Evolutionary conservation across 1,139 yeast genomes (phyloP), one percentile per base, ranked within the genome.

Genomic region (Magnusiomyces suaveolens): DNA sequence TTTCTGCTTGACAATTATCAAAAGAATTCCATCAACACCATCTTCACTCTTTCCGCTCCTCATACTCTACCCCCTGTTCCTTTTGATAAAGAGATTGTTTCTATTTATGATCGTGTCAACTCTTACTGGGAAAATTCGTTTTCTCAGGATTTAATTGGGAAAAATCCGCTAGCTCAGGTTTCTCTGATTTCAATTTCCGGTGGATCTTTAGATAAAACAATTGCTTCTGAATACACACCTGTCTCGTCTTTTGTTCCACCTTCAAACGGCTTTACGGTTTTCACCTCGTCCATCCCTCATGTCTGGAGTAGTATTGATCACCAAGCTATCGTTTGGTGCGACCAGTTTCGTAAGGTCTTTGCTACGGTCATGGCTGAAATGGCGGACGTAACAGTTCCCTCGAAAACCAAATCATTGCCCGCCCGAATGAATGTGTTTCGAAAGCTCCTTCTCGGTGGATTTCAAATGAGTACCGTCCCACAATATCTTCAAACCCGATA

Each of bases 261-360:
- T 3, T 59, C 78, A 0, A 79, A 87, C 64, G 95, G 95, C 0
- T 83, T 87, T 60, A 82, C 90, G 0, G 84, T 84, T 0, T 84
- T 79, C 62, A 79, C 95, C 0, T 81, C 88, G 0, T 89, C 94
- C 0, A 84, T 87, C n/a, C 92, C 92, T 0, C 77, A 76, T 8
- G 95, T 87, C 0, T 87, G 95, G 95, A 82, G 94, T 1, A 84
- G 95, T 0, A 81, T 87, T 43, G 96, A 87, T 65, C 96, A 87
- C 69, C 75, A 87, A 62, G 95, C 95, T 1, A 80, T 87, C 52
- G 94, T 87, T 0, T 87, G 96, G 96, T 87, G 95, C 69, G 83
- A 82, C 57, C 95, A 87, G 65, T 69, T 87, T 48, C 74, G 95
- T 57, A 73, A 75, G 44, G 77, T 75, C 20, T 61, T 87, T 6